Evolutionary conservation across 352 stramenopile species (phyloP), one percentile per base, ranked within the genome.

Genomic region (Phytophthora pistaciae): DNA sequence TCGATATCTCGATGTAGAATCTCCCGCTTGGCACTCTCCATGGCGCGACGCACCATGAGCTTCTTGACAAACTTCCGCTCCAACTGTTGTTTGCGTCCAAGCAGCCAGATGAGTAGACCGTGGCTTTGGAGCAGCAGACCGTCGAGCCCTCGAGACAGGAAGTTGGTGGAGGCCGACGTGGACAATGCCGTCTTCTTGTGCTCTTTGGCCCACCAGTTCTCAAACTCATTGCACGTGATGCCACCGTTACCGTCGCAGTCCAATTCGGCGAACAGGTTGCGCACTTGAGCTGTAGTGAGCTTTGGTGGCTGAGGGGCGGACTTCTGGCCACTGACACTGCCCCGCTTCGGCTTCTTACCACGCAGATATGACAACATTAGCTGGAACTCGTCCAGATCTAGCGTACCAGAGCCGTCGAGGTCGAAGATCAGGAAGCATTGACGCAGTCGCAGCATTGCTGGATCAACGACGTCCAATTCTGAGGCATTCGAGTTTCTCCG

Each of bases 51-150:
- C 16, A 76, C 18, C 66, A 85, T 60, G 31, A 80, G 27, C n/a
- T 86, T 85, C 55, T 84, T 86, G 62, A 85, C 74, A n/a, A 86
- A 88, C 23, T 84, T 82, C 3, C 66, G 64, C 60, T 88, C 78
- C 4, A 88, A 60, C 44, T 83, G 73, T 58, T 82, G 78, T 25
- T 83, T 80, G 20, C 77, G 72, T 8, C 80, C 73, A 10, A 86
- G 62, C 9, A 88, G 38, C 78, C 78, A 86, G 54, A 88, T 85
- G 5, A 88, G 53, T 20, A 85, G 38, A 0, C 80, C 80, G 56
- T 80, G 78, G 44, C 80, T 82, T 33, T 84, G 70, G 25, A 86
- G 69, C 0, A 88, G 55, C 50, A 88, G 53, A 1, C 66, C 36
- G 38, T 85, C 70, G 0, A 88, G 29, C 9, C 80, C 73, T 16